Evolutionary conservation across 1,284 basidiomycete species (phyloP), one percentile per base, ranked within the genome.

Genomic region (Cutaneotrichosporon cavernicola): DNA sequence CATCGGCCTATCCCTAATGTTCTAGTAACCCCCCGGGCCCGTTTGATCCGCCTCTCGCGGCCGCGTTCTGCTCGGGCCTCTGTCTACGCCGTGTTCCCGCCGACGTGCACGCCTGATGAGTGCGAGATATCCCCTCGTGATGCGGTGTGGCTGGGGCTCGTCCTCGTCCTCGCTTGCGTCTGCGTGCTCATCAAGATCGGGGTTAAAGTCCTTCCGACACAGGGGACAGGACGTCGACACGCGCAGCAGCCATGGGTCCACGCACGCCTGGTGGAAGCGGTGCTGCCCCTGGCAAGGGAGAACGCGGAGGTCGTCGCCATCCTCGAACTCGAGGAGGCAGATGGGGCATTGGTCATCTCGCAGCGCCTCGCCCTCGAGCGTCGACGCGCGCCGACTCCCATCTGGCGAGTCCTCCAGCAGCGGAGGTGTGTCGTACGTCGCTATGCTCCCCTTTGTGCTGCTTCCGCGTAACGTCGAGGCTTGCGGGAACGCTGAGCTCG

Each of bases 291-390:
- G 90, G 78, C 93, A 97, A 0, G 93, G 93, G 62, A 97, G 81
- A 40, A 95, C 85, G 36, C 93, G 87, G 18, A 96, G 80, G 76
- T 95, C 90, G 74, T 97, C 93, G 6, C 92, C 93, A 67, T 91
- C 89, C 77, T 94, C 90, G 73, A 97, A 97, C 72, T 95, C 92
- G 47, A 91, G 84, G 65, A 96, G 89, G 76, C 94, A 97, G 68
- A 97, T 97, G 7, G 94, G 92, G 80, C 93, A 97, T 30, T 89
- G 92, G 76, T 92, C 90, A 47, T 86, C 85, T 14, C 56, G 40
- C 7, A 65, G 32, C 4, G 49, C 38, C 34, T 65, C 63, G 30
- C 13, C 51, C 14, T 53, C 51, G 46, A 50, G 9, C 22, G 34
- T 51, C 13, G 56, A 56, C 2, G 61, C 38, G 11, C 64, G 46